These are phyloP conservation scores for Heliosperma pusillum DNA, from an alignment of 148 eudicot species.

Conservation along the genomic window DNA sequence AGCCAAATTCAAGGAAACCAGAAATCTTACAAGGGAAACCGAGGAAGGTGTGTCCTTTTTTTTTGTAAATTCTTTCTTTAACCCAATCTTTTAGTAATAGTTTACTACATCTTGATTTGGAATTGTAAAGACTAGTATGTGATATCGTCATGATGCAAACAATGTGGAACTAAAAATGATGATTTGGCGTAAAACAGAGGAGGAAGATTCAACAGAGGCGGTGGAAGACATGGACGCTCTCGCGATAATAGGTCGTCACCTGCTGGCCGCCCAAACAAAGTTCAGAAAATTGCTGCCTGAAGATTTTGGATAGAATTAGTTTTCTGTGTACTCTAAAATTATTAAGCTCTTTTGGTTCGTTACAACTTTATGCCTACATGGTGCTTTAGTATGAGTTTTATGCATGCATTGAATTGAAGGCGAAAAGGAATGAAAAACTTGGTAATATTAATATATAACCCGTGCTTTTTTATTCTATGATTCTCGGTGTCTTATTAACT, in stretches of 20 bases:
- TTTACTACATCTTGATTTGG: not conserved
- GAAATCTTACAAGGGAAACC: conserved; percentile 39
- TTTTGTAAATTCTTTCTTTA: not conserved
- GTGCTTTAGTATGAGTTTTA: not conserved
- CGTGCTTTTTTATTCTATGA: no score
- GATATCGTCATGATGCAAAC: not conserved
- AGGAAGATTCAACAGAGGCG: conserved; percentile 46
- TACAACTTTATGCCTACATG: not conserved
- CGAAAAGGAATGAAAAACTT: not conserved
- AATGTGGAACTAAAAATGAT: conserved; percentile 10
- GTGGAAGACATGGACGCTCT: conserved; percentile 57
- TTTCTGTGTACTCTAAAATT: not conserved
- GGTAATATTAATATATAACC: not conserved
- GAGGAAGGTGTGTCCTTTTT: conserved; percentile 65
- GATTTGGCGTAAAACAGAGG: conserved; percentile 44
- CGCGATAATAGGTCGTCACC: conserved; percentile 46
- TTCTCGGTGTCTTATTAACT: no score
- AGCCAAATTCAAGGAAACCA: conserved; percentile 48
- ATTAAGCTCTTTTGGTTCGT: not conserved
- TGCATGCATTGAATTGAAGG: not conserved
- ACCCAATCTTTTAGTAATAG: not conserved
- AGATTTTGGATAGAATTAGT: not conserved
- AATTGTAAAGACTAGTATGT: not conserved
- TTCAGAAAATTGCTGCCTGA: conserved; percentile 51
- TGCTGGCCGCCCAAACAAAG: conserved; percentile 53